phyloP scores from a whole-genome alignment of 345 rosid species.

The Brassica napus region Da-Ae NC_063441.1:20682501-20683000 shows the following conservation, averaged over 20 bases:
- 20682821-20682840: slow-evolving; percentile 32
- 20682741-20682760: slow-evolving; percentile 17
- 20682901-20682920: neutral
- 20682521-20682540: slow-evolving; percentile 50
- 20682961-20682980: neutral
- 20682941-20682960: neutral
- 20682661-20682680: slow-evolving; percentile 44
- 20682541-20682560: slow-evolving; percentile 3
- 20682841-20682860: slow-evolving; percentile 57
- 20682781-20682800: slow-evolving; percentile 67
- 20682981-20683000: slow-evolving; percentile 11
- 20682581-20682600: neutral
- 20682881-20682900: slow-evolving; percentile 8
- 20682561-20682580: slow-evolving; percentile 9
- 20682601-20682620: neutral
- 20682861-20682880: slow-evolving; percentile 43
- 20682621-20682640: slow-evolving; percentile 43
- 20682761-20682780: slow-evolving; percentile 45
- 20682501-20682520: slow-evolving; percentile 36
- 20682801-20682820: slow-evolving; percentile 68
- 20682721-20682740: neutral
- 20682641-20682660: slow-evolving; percentile 41
- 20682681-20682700: slow-evolving; percentile 41
- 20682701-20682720: neutral
- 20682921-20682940: slow-evolving; percentile 3